Base-by-base conservation (phyloP, 768 basidiomycete genomes). In the Tulasnella calospora region DNA sequence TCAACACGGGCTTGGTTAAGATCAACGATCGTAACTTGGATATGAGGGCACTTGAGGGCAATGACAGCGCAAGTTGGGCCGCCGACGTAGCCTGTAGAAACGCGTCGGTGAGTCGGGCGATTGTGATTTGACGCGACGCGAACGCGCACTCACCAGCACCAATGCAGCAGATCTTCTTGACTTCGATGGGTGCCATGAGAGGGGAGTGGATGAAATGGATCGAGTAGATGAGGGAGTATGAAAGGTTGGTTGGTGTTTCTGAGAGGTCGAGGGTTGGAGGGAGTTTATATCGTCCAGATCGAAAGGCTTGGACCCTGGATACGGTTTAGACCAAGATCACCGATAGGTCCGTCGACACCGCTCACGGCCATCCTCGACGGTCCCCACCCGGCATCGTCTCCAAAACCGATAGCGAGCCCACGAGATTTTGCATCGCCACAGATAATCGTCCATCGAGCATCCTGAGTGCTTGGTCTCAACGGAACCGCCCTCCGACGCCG, bases 51-150 rank as follows among this genome's bases (percentile, higher is more conserved):
- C 85, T 94, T 96, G 81, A 94, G 87, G 27, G 95, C 95, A 82
- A 98, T 94, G 83, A 98, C 95, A 71, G 96, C 93, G 83, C 95
- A 97, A 67, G 96, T 98, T 35, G 96, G 96, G 44, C 96, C 96
- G 83, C 95, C 96, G 84, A 98, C 96, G 84, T 98, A 98, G 83
- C 95, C 94, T 84, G 94, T 93, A 83, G 6, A 2, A 79, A 76
- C 33, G 80, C 55, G 80, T 41, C 74, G 19, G 79, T 75, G 81
- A 77, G n/a, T 77, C 44, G 71, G 69, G 36, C 30, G 77, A 44
- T 44, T 44, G 21, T 27, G 67, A 70, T 21, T 33, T 51, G 55
- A 76, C 74, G 80, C 77, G 40, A 72, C 57, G 17, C 77, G 79
- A 75, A 81, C 80, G 81, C 70, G 33, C 71, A 78, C 74, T 69